Evolutionary conservation across 2,329 filamentous ascomycete species (phyloP).

Genomic region (Amauroascus verrucosus): DNA sequence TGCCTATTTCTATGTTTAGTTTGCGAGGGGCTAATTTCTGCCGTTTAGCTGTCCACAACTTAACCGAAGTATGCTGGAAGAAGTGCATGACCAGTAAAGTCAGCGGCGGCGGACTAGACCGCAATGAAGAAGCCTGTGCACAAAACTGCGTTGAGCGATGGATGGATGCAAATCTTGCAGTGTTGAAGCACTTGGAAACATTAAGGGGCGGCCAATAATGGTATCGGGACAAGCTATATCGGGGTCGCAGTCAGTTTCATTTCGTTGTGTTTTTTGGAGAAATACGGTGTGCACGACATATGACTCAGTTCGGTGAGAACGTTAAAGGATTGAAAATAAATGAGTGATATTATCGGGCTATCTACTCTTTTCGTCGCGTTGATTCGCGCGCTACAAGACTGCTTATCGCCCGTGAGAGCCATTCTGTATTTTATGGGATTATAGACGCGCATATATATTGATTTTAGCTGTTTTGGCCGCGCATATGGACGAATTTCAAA

Average conservation of each 20-base stretch:
- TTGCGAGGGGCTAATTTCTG: background rate
- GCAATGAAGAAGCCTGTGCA: slow-evolving; percentile 70
- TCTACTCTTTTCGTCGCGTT: background rate
- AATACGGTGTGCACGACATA: background rate
- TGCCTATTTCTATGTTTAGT: background rate
- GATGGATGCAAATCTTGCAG: slow-evolving; percentile 74
- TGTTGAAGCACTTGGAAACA: slow-evolving; percentile 73
- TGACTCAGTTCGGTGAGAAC: background rate
- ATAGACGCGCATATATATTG: background rate
- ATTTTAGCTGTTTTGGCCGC: too few species aligned
- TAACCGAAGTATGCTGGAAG: slow-evolving; percentile 79
- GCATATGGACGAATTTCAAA: too few species aligned
- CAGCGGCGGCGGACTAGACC: slow-evolving; percentile 61
- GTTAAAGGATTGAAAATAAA: background rate
- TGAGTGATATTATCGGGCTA: background rate
- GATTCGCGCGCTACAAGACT: background rate
- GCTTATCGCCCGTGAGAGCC: background rate
- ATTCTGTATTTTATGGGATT: background rate
- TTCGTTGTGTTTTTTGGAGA: background rate
- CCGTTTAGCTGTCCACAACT: slow-evolving; percentile 49
- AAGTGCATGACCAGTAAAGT: slow-evolving; percentile 78
- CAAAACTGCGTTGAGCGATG: slow-evolving; percentile 90
- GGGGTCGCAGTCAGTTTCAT: background rate
- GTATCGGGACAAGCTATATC: background rate
- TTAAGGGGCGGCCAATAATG: slow-evolving; percentile 36